Percentiles rank a stretch among this genome's conserved stretches.
Evolutionary conservation across 2,329 filamentous ascomycete genomes (phyloP).

Genomic region (Hypoxylon rubiginosum): DNA sequence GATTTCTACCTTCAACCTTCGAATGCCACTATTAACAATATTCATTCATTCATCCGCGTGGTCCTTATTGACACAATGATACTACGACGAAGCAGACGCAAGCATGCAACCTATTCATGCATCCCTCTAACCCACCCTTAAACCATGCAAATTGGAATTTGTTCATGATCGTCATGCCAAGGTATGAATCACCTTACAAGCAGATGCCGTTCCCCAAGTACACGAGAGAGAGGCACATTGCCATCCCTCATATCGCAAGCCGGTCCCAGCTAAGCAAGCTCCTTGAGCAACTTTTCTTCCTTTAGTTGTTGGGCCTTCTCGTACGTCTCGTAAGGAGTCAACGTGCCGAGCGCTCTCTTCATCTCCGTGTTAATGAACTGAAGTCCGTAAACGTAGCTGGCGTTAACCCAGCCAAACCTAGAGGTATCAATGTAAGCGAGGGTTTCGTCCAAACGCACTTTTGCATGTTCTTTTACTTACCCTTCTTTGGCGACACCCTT

Average conservation of each 20-base stretch:
- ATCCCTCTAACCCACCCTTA: constrained; percentile 27
- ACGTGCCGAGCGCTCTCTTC: constrained; percentile 86
- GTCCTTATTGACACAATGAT: not conserved
- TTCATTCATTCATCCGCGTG: constrained; percentile 17
- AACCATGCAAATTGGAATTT: constrained; percentile 24
- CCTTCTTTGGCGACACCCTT: constrained; percentile 96
- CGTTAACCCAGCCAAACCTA: constrained; percentile 99
- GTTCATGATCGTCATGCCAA: constrained; percentile 15
- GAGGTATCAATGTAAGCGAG: constrained; percentile 23
- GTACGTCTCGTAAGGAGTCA: constrained; percentile 89
- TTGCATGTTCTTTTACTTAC: constrained; percentile 67
- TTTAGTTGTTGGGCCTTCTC: constrained; percentile 74
- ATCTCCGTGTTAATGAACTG: constrained; percentile 91
- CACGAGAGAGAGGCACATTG: constrained; percentile 7
- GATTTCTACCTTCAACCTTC: constrained; percentile 5
- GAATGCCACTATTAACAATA: not conserved
- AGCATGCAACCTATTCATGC: constrained; percentile 20
- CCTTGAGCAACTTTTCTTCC: constrained; percentile 64
- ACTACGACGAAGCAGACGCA: constrained; percentile 7
- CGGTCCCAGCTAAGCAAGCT: constrained; percentile 36
- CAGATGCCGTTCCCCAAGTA: constrained; percentile 18
- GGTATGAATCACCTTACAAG: constrained; percentile 5
- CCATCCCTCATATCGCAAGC: not conserved
- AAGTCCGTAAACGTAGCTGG: constrained; percentile 94
- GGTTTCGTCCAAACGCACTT: not conserved